Evolutionary conservation across 108 stramenopile species (phyloP).

Genomic region (Nannochloropsis granulata): DNA sequence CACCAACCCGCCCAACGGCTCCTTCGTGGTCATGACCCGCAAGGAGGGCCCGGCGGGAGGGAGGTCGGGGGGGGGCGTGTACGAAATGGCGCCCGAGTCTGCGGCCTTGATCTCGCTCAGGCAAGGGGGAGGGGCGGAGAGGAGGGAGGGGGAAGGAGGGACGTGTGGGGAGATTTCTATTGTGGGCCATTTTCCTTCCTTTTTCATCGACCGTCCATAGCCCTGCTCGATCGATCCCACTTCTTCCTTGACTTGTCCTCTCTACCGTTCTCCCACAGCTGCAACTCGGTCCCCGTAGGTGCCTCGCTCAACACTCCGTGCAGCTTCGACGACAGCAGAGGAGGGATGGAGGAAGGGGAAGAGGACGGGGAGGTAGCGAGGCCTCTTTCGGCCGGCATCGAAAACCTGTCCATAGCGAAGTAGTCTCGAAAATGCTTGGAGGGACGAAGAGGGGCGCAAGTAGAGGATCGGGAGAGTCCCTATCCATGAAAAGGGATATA

Average conservation of each 20-base stretch:
- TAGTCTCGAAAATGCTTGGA: too few relatives aligned
- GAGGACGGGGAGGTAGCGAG: neutral
- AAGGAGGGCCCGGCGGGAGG: neutral
- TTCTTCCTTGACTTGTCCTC: too few relatives aligned
- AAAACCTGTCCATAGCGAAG: neutral
- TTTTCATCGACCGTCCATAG: too few relatives aligned
- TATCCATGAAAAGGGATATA: too few relatives aligned
- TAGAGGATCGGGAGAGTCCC: too few relatives aligned
- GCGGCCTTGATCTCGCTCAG: neutral
- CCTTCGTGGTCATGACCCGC: slow-evolving; percentile 34
- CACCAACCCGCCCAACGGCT: slow-evolving; percentile 33
- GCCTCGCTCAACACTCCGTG: neutral
- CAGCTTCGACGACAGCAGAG: neutral
- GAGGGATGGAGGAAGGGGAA: neutral
- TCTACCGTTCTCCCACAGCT: neutral
- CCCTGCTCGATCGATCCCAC: too few relatives aligned
- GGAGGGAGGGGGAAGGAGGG: neutral
- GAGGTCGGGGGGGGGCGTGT: neutral
- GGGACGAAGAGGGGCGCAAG: too few relatives aligned
- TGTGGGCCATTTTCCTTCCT: too few relatives aligned
- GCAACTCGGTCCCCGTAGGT: neutral
- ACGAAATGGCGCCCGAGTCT: neutral
- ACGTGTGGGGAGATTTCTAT: too few relatives aligned
- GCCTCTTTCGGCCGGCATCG: neutral
- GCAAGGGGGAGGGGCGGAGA: neutral